Evolutionary conservation across 164 flowering plant genomes (phyloP), one percentile per base, ranked within the genome.

Genomic region (Chimonanthus salicifolius): DNA sequence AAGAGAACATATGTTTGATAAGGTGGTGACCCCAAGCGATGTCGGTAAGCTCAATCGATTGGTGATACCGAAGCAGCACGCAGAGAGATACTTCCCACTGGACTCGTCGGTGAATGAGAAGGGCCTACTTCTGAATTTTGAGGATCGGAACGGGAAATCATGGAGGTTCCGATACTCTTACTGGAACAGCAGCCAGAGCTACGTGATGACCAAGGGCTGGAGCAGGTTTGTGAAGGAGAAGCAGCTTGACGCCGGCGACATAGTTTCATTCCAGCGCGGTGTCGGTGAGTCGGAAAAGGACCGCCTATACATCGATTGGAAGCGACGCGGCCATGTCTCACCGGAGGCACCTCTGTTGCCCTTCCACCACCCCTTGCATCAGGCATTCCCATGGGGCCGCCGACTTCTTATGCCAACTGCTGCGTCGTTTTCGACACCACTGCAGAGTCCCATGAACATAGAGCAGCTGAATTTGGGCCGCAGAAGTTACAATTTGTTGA

Each of bases 141-240:
- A 94, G 75, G 98, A 94, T 76, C 77, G 88, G 45, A 80, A 76
- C 46, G 97, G 97, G 45, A 92, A 91, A 83, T 79, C 88, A 3
- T 94, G 98, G 98, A 70, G 97, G 45, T 94, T 94, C 79, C 79
- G 97, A 3, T 94, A 94, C 81, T 94, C 98, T 3, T 94, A 94
- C 77, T 94, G 98, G 98, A 92, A 92, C 77, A 94, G 98, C 79
- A 91, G 97, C 85, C 98, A 94, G 83, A 94, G 98, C 86, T 94
- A 94, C 71, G 98, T 94, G 20, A 92, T 94, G 95, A 94, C 98
- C 21, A 94, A 94, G 80, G 98, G 98, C 1, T 94, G 98, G 98
- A 91, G 94, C 82, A 82, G 98, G 4, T 94, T 94, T 63, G 98
- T 94, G 13, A 92, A 94, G 82, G 98, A 94, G 82, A 94, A 94